Evolutionary conservation across 1,284 basidiomycete species (phyloP).

Genomic region (Laetiporus sulphureus): DNA sequence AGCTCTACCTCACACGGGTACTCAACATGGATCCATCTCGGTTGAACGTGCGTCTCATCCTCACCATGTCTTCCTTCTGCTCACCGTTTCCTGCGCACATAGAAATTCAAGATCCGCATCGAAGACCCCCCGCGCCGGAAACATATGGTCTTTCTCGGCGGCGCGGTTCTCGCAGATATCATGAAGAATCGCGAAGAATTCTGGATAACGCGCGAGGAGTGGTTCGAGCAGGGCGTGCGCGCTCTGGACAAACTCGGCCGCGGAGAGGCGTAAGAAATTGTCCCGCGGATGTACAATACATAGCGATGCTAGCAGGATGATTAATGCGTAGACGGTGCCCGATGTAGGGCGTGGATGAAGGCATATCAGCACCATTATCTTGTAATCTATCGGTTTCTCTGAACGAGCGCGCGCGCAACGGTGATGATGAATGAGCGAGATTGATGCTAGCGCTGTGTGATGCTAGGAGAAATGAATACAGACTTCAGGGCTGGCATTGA

Average conservation of each 20-base stretch:
- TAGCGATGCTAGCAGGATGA: no score
- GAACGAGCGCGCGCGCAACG: no score
- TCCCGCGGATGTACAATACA: neutral
- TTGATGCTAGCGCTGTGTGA: no score
- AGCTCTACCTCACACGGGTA: constrained; percentile 90
- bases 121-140: constrained; percentile 97
- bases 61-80: neutral
- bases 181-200: constrained; percentile 95
- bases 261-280: constrained; percentile 40
- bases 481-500: no score
- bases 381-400: neutral
- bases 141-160: constrained; percentile 99
- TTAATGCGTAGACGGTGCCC: no score
- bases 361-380: neutral
- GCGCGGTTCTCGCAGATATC: constrained; percentile 94
- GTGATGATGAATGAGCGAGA: no score
- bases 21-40: constrained; percentile 81
- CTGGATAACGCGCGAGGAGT: constrained; percentile 92
- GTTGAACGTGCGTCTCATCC: constrained; percentile 64
- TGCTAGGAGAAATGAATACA: no score
- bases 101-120: constrained; percentile 99
- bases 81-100: constrained; percentile 5
- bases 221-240: constrained; percentile 83
- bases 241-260: constrained; percentile 81
- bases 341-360: neutral